These are phyloP conservation scores for Puccinia polysora DNA, from an alignment of 1,284 basidiomycete genomes.

Conservation along the genomic window DNA sequence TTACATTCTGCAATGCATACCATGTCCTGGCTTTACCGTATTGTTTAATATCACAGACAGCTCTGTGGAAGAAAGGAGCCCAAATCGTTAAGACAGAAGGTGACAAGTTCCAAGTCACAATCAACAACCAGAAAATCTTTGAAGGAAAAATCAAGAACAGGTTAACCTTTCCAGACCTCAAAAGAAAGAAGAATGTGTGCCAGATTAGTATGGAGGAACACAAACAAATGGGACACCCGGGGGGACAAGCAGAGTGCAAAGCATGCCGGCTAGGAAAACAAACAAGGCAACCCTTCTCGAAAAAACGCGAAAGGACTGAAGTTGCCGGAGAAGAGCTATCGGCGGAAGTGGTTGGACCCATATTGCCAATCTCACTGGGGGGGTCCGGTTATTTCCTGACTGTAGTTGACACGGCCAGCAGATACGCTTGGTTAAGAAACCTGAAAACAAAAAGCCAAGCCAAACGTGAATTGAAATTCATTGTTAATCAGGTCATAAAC, in stretches of 20 bases:
- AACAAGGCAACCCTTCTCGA: neutral
- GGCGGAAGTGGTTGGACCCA: constrained; percentile 15
- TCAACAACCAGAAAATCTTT: neutral
- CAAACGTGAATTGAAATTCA: neutral
- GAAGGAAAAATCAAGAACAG: constrained; percentile 11
- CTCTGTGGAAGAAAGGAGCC: neutral
- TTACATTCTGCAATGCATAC: neutral
- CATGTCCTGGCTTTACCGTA: constrained; percentile 8
- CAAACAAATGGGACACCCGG: neutral
- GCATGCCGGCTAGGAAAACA: constrained; percentile 14
- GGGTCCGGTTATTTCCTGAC: constrained; percentile 5
- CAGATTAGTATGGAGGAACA: neutral
- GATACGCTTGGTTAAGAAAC: neutral
- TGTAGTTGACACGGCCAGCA: constrained; percentile 13
- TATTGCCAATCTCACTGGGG: constrained; percentile 17
- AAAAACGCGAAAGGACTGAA: neutral
- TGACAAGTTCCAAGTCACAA: neutral
- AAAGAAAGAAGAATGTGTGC: neutral
- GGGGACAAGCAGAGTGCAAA: neutral
- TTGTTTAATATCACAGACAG: neutral
- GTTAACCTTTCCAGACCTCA: neutral
- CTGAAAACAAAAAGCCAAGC: neutral
- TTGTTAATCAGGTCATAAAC: neutral
- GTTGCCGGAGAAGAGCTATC: neutral
- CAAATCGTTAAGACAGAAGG: neutral